A percentile compares a stretch with the other conserved stretches of the same genome.
These are phyloP conservation scores for Sarocladium kiliense DNA, from an alignment of 2,329 filamentous ascomycete genomes.

Conservation along the genomic window DNA sequence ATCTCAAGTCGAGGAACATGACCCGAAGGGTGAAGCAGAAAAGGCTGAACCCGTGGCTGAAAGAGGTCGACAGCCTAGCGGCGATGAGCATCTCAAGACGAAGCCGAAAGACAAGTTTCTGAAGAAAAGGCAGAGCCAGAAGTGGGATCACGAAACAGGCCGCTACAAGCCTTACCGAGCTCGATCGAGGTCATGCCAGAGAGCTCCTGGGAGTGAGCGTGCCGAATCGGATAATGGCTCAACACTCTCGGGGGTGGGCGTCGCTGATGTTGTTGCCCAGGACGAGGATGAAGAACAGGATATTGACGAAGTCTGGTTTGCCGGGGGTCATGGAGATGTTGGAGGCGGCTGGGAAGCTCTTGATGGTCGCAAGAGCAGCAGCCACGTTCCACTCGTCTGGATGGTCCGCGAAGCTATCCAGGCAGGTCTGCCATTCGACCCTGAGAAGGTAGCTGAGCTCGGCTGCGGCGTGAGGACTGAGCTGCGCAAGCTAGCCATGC, in stretches of 20 bases:
- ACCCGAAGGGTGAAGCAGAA: not conserved
- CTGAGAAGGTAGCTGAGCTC: conserved; percentile 60
- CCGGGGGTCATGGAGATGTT: conserved; percentile 73
- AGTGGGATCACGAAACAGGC: conserved; percentile 3
- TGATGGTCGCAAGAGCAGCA: conserved; percentile 54
- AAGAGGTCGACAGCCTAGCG: not conserved
- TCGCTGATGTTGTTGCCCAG: conserved; percentile 29
- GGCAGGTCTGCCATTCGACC: conserved; percentile 67
- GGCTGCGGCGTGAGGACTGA: conserved; percentile 40
- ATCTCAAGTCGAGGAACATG: not conserved
- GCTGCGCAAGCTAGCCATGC: conserved; percentile 5
- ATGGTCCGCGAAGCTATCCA: conserved; percentile 57
- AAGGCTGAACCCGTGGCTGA: not conserved
- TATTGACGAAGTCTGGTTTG: conserved; percentile 76
- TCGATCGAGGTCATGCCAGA: conserved; percentile 32
- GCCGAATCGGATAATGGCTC: conserved; percentile 5
- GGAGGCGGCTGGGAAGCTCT: conserved; percentile 69
- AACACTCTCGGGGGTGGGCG: conserved; percentile 1
- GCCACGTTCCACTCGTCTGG: conserved; percentile 64
- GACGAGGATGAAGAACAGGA: conserved; percentile 53
- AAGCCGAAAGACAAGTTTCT: not conserved
- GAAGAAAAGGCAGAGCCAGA: conserved; percentile 5
- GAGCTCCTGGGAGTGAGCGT: conserved; percentile 6
- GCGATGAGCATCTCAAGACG: not conserved
- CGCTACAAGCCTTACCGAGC: conserved; percentile 35